These are phyloP conservation scores for Claviceps sp. DNA, from an alignment of 2,329 filamentous ascomycete species.

Conservation along the genomic window DNA sequence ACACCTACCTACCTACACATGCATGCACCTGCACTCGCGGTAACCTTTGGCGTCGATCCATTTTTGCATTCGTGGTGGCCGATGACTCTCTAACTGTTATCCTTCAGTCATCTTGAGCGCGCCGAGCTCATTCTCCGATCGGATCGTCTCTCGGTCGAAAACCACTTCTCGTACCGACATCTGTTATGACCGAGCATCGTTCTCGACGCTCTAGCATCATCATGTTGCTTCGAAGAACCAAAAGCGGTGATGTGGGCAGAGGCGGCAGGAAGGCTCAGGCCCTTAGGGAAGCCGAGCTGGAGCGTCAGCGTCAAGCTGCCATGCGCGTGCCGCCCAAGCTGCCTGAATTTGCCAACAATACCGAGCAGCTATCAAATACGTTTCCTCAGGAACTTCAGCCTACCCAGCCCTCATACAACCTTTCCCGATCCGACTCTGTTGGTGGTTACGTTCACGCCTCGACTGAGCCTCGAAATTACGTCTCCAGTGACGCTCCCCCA, in stretches of 20 bases:
- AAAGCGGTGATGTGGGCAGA: slow-evolving; percentile 51
- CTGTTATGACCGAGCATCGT: slow-evolving; percentile 17
- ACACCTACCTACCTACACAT: background rate
- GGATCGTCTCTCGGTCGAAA: background rate
- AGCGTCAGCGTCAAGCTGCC: slow-evolving; percentile 35
- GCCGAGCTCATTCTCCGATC: background rate
- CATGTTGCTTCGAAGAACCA: slow-evolving; percentile 53
- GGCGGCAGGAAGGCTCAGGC: slow-evolving; percentile 46
- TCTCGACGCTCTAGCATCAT: slow-evolving; percentile 32
- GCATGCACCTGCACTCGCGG: background rate
- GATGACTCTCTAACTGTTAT: background rate
- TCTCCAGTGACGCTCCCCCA: slow-evolving; percentile 31
- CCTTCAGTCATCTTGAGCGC: background rate
- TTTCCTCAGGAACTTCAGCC: slow-evolving; percentile 40
- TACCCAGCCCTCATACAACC: slow-evolving; percentile 46
- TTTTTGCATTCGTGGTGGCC: background rate
- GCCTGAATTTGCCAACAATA: slow-evolving; percentile 37
- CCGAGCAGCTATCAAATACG: slow-evolving; percentile 31
- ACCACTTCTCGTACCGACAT: slow-evolving; percentile 6
- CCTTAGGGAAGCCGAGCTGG: slow-evolving; percentile 34
- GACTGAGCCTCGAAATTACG: slow-evolving; percentile 30
- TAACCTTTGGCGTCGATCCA: background rate
- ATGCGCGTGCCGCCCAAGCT: slow-evolving; percentile 36
- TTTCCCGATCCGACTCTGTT: slow-evolving; percentile 29
- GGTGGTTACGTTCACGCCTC: slow-evolving; percentile 3